These are phyloP conservation scores for Apodospora peruviana DNA, from an alignment of 495 filamentous ascomycete species.

Conservation along the genomic window DNA sequence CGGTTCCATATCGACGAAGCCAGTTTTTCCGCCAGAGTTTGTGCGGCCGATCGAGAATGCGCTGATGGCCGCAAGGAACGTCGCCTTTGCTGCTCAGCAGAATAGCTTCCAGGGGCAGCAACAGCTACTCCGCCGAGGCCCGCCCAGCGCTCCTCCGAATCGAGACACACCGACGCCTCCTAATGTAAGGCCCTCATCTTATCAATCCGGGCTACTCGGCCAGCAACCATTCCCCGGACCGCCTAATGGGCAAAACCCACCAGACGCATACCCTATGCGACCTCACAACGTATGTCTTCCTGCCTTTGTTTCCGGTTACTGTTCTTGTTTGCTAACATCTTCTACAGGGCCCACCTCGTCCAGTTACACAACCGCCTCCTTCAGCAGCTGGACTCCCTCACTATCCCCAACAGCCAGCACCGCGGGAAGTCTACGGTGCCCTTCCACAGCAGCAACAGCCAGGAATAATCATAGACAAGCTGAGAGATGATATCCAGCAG, in stretches of 20 bases:
- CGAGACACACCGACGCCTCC: conserved; percentile 69
- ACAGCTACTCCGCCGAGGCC: conserved; percentile 53
- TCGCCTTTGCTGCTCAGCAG: conserved; percentile 65
- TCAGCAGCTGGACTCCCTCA: conserved; percentile 17
- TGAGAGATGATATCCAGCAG: conserved; percentile 75
- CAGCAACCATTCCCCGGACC: conserved; percentile 16
- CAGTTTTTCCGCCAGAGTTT: conserved; percentile 80
- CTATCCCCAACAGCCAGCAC: conserved; percentile 16
- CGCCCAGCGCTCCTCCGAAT: conserved; percentile 48
- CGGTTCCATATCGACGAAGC: conserved; percentile 77
- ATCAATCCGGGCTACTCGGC: conserved; percentile 19
- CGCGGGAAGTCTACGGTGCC: conserved; percentile 24
- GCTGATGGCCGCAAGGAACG: conserved; percentile 79
- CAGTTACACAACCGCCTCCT: conserved; percentile 31
- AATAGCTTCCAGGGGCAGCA: conserved; percentile 58
- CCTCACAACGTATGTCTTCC: conserved; percentile 16
- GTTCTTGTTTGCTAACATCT: conserved; percentile 10
- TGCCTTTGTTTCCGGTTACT: not conserved
- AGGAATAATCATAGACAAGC: conserved; percentile 58
- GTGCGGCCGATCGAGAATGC: conserved; percentile 90
- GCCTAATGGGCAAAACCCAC: conserved; percentile 18
- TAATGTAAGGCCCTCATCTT: conserved; percentile 26
- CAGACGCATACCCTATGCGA: conserved; percentile 21
- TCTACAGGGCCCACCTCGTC: conserved; percentile 14
- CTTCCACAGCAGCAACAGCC: conserved; percentile 13